Base-by-base conservation (phyloP, 225 moss, liverwort and hornwort genomes). In the Pseudoscleropodium purum region DNA sequence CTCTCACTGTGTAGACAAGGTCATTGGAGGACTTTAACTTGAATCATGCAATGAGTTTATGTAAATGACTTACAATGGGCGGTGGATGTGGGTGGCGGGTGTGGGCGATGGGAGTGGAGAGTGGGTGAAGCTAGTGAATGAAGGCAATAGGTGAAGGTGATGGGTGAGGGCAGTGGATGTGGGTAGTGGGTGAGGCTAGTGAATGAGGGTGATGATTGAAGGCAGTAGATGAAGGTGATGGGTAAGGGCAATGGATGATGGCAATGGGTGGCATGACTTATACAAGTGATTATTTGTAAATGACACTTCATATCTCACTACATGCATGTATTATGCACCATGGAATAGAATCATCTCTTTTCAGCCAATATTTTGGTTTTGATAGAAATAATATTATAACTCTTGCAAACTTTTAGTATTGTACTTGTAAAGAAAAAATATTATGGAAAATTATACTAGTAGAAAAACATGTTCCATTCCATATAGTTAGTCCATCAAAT, bases 1-100 rank as follows among this genome's bases (percentile, higher is more conserved):
- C 29, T 45, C 3, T 17, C 3, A 45, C 0, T 45, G 2, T 17
- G 5, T 17, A 2, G 6, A 45, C 10, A 17, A 43, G 15, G 16
- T 45, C 41, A 6, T 45, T 17, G 6, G 18, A 4, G 9, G 23
- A 13, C 23, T 64, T 31, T 64, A 5, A 16, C 17, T n/a, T 45
- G 9, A 74, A 6, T 43, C 43, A 29, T 17, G 74, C 17, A 45
- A 45, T 45, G 27, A 17, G 2, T 29, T 29, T 74, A 18, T 29
- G 0, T 74, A 75, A 47, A 75, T 75, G 18, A 47, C 4, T 43
- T 6, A 17, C 2, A 29, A 0, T 74, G 11, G 21, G 7, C 4
- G 1, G 13, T 29, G 62, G 27, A 6, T 27, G 5, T 16, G 16
- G 59, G 13, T 11, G 1, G 3, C 29, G 7, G 29, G 7, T 62